Evolutionary conservation across 2,329 filamentous ascomycete species (phyloP).

Genomic region (Atkinsonella texensis): DNA sequence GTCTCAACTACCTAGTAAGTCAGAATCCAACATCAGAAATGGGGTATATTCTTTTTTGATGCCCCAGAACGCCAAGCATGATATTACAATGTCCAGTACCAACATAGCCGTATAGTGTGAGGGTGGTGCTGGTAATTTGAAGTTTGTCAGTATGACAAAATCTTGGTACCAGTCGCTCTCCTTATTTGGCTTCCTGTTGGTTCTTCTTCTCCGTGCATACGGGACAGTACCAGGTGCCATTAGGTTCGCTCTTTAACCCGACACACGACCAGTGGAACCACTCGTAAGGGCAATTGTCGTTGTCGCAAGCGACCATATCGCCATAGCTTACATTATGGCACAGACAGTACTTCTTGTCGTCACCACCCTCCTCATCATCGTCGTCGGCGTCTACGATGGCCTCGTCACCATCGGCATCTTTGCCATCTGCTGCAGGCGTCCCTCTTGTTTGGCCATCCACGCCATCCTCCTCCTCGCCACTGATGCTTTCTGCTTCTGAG

Average conservation of each 20-base stretch:
- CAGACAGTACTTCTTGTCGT: constrained; percentile 72
- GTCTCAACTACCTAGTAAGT: background rate
- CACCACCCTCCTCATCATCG: constrained; percentile 59
- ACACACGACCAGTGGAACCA: constrained; percentile 82
- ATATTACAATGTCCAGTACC: background rate
- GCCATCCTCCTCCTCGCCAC: constrained; percentile 38
- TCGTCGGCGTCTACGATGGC: constrained; percentile 40
- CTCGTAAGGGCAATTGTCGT: constrained; percentile 67
- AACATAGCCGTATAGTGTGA: background rate
- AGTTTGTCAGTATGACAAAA: background rate
- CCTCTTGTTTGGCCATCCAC: constrained; percentile 20
- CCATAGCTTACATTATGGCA: constrained; percentile 77
- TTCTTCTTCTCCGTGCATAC: constrained; percentile 43
- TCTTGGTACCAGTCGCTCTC: background rate
- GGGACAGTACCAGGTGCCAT: constrained; percentile 57
- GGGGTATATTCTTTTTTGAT: background rate
- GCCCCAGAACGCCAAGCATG: background rate
- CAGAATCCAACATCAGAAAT: background rate
- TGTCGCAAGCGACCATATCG: constrained; percentile 84
- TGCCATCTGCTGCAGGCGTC: constrained; percentile 22
- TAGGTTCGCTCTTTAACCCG: constrained; percentile 54
- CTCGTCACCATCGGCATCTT: constrained; percentile 38
- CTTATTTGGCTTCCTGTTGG: constrained; percentile 27
- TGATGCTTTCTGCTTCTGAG: constrained; percentile 48
- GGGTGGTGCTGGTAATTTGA: background rate